Conservation (phyloP, 1,139 yeast species). For the Pichia sp. region DNA sequence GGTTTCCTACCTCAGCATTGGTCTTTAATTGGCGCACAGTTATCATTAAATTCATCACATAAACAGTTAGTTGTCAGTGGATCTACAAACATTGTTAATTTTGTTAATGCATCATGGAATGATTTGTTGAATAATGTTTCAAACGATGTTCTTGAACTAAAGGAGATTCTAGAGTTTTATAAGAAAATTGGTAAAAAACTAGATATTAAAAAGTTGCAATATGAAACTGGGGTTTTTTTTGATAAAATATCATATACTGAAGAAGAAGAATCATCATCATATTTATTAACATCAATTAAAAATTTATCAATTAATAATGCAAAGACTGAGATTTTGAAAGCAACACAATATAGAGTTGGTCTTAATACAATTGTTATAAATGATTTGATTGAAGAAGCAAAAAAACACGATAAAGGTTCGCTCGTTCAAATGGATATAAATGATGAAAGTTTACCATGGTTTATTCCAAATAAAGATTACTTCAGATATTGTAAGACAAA, state of each 20-base stretch:
- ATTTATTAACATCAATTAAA: slow-evolving; percentile 25
- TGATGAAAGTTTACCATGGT: slow-evolving; percentile 28
- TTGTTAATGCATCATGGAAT: slow-evolving; percentile 30
- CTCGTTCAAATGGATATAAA: slow-evolving; percentile 13
- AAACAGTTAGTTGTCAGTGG: slow-evolving; percentile 34
- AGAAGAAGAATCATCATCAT: slow-evolving; percentile 12
- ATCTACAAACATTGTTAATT: slow-evolving; percentile 26
- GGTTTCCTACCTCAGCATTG: slow-evolving; percentile 44
- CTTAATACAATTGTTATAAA: slow-evolving; percentile 14
- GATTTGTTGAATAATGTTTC: slow-evolving; percentile 24
- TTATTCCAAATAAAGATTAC: slow-evolving; percentile 18
- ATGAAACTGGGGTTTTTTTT: slow-evolving; percentile 27
- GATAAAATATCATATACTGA: slow-evolving; percentile 21
- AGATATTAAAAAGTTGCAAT: slow-evolving; percentile 21
- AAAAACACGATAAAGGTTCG: neutral
- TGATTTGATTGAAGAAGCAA: slow-evolving; percentile 7
- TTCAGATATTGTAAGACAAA: slow-evolving; percentile 18
- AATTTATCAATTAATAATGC: slow-evolving; percentile 20
- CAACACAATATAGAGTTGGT: slow-evolving; percentile 24
- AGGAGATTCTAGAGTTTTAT: slow-evolving; percentile 17
- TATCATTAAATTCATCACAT: slow-evolving; percentile 37
- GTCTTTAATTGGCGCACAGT: slow-evolving; percentile 49
- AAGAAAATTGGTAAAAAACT: slow-evolving; percentile 14
- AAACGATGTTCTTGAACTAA: slow-evolving; percentile 18
- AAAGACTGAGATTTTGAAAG: slow-evolving; percentile 24